A percentile compares a stretch with the other conserved stretches of the same genome.
These are phyloP conservation scores for Globisporangium splendens DNA, from an alignment of 352 stramenopile species.

Conservation along the genomic window DNA sequence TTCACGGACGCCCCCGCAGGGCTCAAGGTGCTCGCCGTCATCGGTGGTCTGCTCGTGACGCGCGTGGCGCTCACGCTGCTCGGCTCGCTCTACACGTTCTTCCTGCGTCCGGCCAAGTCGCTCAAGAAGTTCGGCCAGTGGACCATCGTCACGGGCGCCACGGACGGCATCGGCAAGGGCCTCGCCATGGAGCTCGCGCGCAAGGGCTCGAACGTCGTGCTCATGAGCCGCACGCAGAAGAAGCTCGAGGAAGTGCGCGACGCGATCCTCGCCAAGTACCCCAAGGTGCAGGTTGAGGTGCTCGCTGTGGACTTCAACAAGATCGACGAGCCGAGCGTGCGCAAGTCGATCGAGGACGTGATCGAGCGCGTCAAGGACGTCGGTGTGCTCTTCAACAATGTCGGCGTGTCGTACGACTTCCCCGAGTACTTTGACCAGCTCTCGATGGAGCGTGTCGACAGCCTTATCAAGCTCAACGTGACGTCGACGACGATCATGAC, in stretches of 20 bases:
- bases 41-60: slow-evolving; percentile 48
- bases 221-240: slow-evolving; percentile 96
- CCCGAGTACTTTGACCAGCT: slow-evolving; percentile 98
- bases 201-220: slow-evolving; percentile 95
- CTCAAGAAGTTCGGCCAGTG: slow-evolving; percentile 95
- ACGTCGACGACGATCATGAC: slow-evolving; percentile 77
- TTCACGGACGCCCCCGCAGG: slow-evolving; percentile 29
- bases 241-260: slow-evolving; percentile 92
- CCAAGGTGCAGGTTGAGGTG: slow-evolving; percentile 82
- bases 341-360: slow-evolving; percentile 41
- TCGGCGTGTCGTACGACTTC: slow-evolving; percentile 98
- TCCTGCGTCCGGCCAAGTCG: slow-evolving; percentile 92
- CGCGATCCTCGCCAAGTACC: slow-evolving; percentile 94
- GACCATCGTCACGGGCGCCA: slow-evolving; percentile 97
- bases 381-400: slow-evolving; percentile 99
- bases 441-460: slow-evolving; percentile 88
- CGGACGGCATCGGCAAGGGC: slow-evolving; percentile 91
- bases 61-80: slow-evolving; percentile 53
- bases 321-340: slow-evolving; percentile 77
- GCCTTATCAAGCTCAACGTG: slow-evolving; percentile 90
- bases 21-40: slow-evolving; percentile 36
- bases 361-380: slow-evolving; percentile 88
- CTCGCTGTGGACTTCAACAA: slow-evolving; percentile 94
- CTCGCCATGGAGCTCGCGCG: slow-evolving; percentile 94
- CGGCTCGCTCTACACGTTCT: slow-evolving; percentile 72